phyloP scores from a whole-genome alignment of 495 filamentous ascomycete species.

The Antarctomyces pellizariae region DNA sequence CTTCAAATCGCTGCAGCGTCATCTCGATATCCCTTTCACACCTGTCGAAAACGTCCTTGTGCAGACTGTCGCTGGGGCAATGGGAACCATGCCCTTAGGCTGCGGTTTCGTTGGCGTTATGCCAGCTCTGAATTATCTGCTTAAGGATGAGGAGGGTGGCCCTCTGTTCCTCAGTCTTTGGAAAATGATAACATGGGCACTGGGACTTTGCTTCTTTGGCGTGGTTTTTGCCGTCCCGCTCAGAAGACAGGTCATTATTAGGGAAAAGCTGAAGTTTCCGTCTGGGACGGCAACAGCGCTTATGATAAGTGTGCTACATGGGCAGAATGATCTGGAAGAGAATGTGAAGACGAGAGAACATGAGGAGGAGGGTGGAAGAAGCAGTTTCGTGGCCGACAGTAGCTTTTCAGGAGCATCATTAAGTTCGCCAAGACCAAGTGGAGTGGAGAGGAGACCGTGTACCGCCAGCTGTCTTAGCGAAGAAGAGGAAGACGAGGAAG shows the following conservation, averaged over 20 bases:
- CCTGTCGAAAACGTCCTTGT: conserved; percentile 96
- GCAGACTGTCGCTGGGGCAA: conserved; percentile 83
- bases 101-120: conserved; percentile 88
- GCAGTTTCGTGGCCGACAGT: too few relatives aligned
- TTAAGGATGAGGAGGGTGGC: conserved; percentile 53
- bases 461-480: too few relatives aligned
- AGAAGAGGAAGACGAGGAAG: conserved; percentile 4
- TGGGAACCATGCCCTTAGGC: conserved; percentile 91
- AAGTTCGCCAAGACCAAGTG: too few relatives aligned
- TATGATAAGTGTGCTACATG: conserved; percentile 75
- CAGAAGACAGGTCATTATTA: conserved; percentile 70
- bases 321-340: conserved; percentile 12
- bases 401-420: too few relatives aligned
- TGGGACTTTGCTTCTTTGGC: conserved; percentile 86
- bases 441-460: too few relatives aligned
- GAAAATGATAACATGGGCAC: conserved; percentile 66
- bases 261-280: conserved; percentile 82
- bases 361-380: too few relatives aligned
- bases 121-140: conserved; percentile 71
- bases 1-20: conserved; percentile 55
- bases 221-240: conserved; percentile 85
- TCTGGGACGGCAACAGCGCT: conserved; percentile 87
- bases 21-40: conserved; percentile 57
- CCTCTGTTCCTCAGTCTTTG: conserved; percentile 46
- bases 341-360: conserved; percentile 3